Evolutionary conservation across 768 basidiomycete species (phyloP), one percentile per base, ranked within the genome.

Genomic region (Crepidotus variabilis): DNA sequence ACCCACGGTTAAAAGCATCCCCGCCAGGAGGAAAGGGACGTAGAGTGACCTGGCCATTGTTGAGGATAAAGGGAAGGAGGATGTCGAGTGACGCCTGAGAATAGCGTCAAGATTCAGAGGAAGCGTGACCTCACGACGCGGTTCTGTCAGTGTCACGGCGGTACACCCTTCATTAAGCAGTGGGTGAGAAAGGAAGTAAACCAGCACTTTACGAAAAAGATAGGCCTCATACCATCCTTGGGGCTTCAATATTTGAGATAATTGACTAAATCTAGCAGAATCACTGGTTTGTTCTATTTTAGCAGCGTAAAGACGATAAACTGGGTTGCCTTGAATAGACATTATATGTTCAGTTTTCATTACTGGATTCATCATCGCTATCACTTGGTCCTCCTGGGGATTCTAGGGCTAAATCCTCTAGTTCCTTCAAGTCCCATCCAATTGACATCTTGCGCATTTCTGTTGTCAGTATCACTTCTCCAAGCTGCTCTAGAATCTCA

Each of bases 1-100:
- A 70, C 78, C 21, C 57, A 89, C 92, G 16, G 91, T 96, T 57
- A 94, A 71, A 67, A 98, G 90, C 95, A 97, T 97, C 49, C 95
- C 94, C 54, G 78, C 85, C 16, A 98, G 85, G 68, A 98, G 88
- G 65, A 89, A 65, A 32, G 90, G 90, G 53, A 92, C 75, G 69
- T 79, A 90, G 60, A 85, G 67, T 21, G 83, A 80, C 50, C 55
- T 51, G 32, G 39, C 35, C 55, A 56, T 56, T 24, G 43, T 56
- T n/a, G 33, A 21, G 24, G 36, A 20, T 35, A 23, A 18, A 32
- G 22, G 24, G 28, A 11, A 47, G n/a, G 34, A 7, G 24, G 21
- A 22, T 24, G 52, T 3, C 39, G 39, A 16, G 39, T 11, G 39
- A 43, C 3, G 13, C 39, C 14, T 43, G 39, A 20, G 39, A 43